Base-by-base conservation (phyloP, 768 basidiomycete genomes). In the Rubroboletus satanas region DNA sequence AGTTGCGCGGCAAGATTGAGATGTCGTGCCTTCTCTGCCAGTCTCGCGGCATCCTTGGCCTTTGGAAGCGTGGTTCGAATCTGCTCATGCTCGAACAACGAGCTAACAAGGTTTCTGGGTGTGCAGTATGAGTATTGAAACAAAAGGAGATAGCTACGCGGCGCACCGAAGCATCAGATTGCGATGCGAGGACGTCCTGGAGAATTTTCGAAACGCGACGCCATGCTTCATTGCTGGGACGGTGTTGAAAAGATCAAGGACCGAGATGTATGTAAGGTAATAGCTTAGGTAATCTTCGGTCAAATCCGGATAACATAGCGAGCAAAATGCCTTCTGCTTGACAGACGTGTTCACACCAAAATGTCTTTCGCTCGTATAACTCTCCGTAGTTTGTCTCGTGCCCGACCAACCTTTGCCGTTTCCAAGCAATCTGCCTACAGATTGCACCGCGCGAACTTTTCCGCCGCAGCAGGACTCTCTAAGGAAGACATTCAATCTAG, bases 1-100 rank as follows among this genome's bases (percentile, higher is more conserved):
- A 42, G 56, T 45, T 23, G 37, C 33, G 36, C 36, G 50, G 36
- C 38, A 31, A 6, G 18, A 26, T 9, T 28, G 14, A 6, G 14
- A 33, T 17, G 28, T 17, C 63, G 21, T 54, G 87, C 94, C 85
- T 96, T 95, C 67, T 99, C 96, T 15, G 94, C 95, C 49, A 98
- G 75, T 61, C 93, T 80, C 14, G 92, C 92, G 5, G 94, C 76
- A 63, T 97, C 94, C 68, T 89, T 87, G 3, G 97, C 97, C 72
- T 98, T 98, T 32, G 96, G 88, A 15, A 98, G 74, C 0, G 97
- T 99, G 7, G 97, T 98, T 71, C 90, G 88, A 68, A 99, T 93
- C 67, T 92, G 90, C 66, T 97, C 93, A 73, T 98, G 93, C 66
- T 98, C 85, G 53, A 99, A 81, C 33, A 98, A 80, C 5, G 93